Base-by-base conservation (phyloP, 768 basidiomycete genomes). In the Clitopilus hobsonii region DNA sequence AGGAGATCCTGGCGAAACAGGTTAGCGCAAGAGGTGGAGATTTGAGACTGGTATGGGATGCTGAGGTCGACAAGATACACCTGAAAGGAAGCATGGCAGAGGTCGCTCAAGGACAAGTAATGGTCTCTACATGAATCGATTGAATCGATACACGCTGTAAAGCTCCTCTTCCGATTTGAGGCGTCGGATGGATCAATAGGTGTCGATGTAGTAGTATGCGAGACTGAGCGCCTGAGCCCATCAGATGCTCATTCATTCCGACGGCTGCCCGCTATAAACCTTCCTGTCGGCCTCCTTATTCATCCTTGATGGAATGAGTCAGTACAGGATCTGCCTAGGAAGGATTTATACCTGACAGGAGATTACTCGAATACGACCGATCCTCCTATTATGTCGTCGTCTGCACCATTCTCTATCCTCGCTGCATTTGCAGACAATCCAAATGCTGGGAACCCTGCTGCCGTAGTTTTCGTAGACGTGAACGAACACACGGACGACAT, bases 11-110 rank as follows among this genome's bases (percentile, higher is more conserved):
- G n/a, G 78, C 79, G 5, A 78, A 65, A 56, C 79, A 82, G 60
- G 81, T 83, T 20, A 83, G 83, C 62, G 58, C 62, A 2, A 66
- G 83, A 38, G 78, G 79, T 10, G 83, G 81, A 1, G 67, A 74
- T 22, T 53, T 83, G 48, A 71, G 65, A 28, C 59, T 82, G 20
- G 55, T 66, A 2, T 79, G 71, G 66, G 64, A 76, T 5, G 58
- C 71, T 38, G 64, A 65, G 13, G 64, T 58, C n/a, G 62, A 61
- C 1, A 58, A 60, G 0, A 58, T 79, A 13, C 68, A 51, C 24
- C 55, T 82, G 29, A 65, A 61, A 28, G 80, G 78, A 38, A 60
- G 75, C 49, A 65, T 68, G 6, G 60, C 59, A 10, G 47, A 73
- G 14, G 56, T 78, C 25, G 67, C 68, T 2, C 67, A 64, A 14